These are phyloP conservation scores for Epicoccum nigrum DNA, from an alignment of 2,329 filamentous ascomycete genomes.

Conservation along the genomic window DNA sequence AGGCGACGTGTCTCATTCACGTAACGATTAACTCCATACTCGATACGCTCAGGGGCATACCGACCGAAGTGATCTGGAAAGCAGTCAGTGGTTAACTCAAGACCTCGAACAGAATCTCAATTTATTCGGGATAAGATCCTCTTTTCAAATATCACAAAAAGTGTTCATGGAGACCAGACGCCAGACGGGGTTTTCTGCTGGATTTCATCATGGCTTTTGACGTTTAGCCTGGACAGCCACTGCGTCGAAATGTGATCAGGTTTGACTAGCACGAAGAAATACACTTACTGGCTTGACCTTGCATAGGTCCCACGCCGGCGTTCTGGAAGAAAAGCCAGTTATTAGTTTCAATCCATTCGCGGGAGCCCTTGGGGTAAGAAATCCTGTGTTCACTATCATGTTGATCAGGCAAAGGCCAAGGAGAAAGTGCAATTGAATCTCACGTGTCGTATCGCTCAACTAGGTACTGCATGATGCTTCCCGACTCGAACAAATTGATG, in stretches of 20 bases:
- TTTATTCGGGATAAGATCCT: no score
- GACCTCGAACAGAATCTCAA: no score
- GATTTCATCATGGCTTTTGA: no score
- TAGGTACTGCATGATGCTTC: slow-evolving; percentile 83
- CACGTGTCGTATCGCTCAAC: slow-evolving; percentile 81
- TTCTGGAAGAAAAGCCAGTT: slow-evolving; percentile 77
- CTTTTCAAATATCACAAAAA: no score
- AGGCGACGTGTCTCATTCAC: slow-evolving; percentile 82
- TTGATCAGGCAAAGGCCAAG: no score
- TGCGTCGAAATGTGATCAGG: no score
- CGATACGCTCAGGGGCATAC: slow-evolving; percentile 81
- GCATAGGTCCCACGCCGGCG: slow-evolving; percentile 81
- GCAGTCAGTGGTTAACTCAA: no score
- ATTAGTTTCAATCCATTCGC: slow-evolving; percentile 79
- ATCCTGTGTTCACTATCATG: slow-evolving; percentile 84
- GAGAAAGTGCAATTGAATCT: no score
- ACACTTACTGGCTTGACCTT: slow-evolving; percentile 66
- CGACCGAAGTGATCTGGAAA: slow-evolving; percentile 74
- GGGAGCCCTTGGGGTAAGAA: slow-evolving; percentile 73
- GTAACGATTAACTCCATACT: slow-evolving; percentile 84
- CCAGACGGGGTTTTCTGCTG: no score
- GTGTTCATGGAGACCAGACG: no score
- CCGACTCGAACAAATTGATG: slow-evolving; percentile 82
- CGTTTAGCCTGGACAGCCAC: no score
- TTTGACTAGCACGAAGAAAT: neutral